A percentile compares a stretch with the other conserved stretches of the same genome.
Conservation (phyloP, 139 green algal species). For the Tetraselmis striata region DNA sequence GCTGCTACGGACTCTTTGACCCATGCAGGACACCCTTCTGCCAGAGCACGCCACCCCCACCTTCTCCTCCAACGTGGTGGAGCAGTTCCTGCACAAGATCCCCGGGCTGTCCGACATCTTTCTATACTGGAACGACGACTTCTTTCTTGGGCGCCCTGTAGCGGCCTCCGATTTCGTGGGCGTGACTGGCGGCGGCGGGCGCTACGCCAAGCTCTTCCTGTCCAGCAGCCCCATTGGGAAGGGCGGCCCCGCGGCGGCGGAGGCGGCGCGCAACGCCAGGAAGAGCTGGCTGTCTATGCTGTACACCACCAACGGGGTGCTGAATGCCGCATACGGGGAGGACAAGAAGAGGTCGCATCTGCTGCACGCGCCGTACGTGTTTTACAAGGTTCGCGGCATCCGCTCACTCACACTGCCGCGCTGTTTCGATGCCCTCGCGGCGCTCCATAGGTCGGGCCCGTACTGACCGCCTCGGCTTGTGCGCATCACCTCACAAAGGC, state of each 20-base stretch:
- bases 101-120: constrained; percentile 15
- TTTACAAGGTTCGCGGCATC: too few species aligned
- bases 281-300: background rate
- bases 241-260: too few species aligned
- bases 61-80: constrained; percentile 20
- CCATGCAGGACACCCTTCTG: background rate
- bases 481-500: too few species aligned
- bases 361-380: background rate
- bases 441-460: too few species aligned
- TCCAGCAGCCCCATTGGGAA: background rate
- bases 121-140: constrained; percentile 24
- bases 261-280: background rate
- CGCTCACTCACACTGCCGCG: too few species aligned
- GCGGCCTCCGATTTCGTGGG: background rate
- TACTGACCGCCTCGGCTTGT: too few species aligned
- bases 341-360: background rate
- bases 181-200: background rate
- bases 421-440: too few species aligned
- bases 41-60: constrained; percentile 1
- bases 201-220: background rate
- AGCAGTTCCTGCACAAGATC: constrained; percentile 15
- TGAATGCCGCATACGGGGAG: background rate
- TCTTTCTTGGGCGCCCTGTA: background rate
- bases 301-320: background rate
- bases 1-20: too few species aligned